Conservation (phyloP, 1,139 yeast species). For the Zhuliangozyma blackwelliae region DNA sequence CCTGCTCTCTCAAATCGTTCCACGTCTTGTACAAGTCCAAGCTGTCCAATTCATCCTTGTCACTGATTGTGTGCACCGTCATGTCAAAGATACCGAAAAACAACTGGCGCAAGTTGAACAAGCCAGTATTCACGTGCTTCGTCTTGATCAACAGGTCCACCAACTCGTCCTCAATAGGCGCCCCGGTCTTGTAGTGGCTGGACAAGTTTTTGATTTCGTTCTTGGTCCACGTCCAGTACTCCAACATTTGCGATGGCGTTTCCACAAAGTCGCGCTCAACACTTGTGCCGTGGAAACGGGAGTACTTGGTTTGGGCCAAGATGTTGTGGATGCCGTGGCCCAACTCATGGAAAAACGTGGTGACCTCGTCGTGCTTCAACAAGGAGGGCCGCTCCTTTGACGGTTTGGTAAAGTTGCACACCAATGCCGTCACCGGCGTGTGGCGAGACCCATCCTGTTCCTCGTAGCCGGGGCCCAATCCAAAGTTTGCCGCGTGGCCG, state of each 20-base stretch:
- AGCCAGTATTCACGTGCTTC: constrained; percentile 73
- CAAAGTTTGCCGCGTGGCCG: constrained; percentile 84
- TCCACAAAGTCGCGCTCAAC: constrained; percentile 86
- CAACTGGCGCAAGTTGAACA: constrained; percentile 67
- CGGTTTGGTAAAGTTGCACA: constrained; percentile 82
- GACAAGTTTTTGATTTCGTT: constrained; percentile 57
- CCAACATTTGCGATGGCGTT: constrained; percentile 86
- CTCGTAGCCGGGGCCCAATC: constrained; percentile 58
- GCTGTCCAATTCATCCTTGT: constrained; percentile 32
- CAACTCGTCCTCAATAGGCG: constrained; percentile 53
- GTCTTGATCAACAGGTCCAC: constrained; percentile 59
- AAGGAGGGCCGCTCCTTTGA: constrained; percentile 67
- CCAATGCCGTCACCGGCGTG: constrained; percentile 71
- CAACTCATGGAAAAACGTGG: constrained; percentile 83
- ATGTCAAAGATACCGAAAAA: constrained; percentile 77
- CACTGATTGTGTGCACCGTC: constrained; percentile 55
- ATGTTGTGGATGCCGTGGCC: constrained; percentile 87
- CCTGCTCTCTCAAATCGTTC: constrained; percentile 59
- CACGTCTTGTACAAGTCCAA: constrained; percentile 53
- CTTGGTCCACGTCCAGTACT: constrained; percentile 83
- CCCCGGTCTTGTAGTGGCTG: constrained; percentile 61
- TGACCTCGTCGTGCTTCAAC: constrained; percentile 73
- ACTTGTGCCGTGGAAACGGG: constrained; percentile 70
- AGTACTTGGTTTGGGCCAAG: constrained; percentile 59
- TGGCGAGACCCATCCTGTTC: constrained; percentile 47